phyloP scores from a whole-genome alignment of 2,329 filamentous ascomycete genomes.

The Karstenula rhodostoma region DNA sequence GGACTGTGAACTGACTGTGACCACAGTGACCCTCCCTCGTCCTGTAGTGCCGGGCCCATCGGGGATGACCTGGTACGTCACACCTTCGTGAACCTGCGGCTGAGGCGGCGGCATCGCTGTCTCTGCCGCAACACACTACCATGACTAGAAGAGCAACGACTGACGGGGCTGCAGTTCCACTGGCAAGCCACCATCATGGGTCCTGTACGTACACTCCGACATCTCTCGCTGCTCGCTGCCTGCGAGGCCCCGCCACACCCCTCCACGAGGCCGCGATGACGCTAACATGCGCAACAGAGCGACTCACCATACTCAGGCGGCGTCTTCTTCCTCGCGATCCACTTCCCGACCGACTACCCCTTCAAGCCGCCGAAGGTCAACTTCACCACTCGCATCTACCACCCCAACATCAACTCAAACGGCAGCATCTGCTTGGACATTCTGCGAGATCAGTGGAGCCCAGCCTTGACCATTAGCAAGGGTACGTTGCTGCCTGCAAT shows the following conservation, averaged over 20 bases:
- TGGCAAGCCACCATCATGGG: constrained; percentile 99
- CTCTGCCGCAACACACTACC: constrained; percentile 16
- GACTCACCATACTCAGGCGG: constrained; percentile 98
- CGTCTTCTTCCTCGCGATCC: constrained; percentile 98
- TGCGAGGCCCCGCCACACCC: constrained; percentile 19
- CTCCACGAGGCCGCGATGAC: constrained; percentile 12
- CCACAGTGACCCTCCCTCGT: constrained; percentile 92
- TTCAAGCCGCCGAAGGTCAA: constrained; percentile 99
- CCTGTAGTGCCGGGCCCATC: constrained; percentile 95
- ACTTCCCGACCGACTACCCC: constrained; percentile 99
- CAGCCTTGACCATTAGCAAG: constrained; percentile 97
- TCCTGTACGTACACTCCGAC: constrained; percentile 73
- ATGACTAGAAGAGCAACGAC: constrained; percentile 39
- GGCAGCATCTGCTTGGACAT: constrained; percentile 99
- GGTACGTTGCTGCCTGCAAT: constrained; percentile 63
- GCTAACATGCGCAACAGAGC: constrained; percentile 64
- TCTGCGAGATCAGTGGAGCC: constrained; percentile 98
- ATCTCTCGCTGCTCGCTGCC: neutral
- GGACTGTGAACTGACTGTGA: constrained; percentile 42
- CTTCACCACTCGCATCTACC: constrained; percentile 99
- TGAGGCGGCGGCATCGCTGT: constrained; percentile 35
- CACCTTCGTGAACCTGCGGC: constrained; percentile 38
- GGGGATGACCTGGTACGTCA: constrained; percentile 94
- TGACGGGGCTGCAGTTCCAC: constrained; percentile 76
- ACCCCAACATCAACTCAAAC: constrained; percentile 99